Percentiles rank a stretch among this genome's conserved stretches.
These are phyloP conservation scores for Thielaviopsis musarum DNA, from an alignment of 2,329 filamentous ascomycete species.

Conservation along the genomic window DNA sequence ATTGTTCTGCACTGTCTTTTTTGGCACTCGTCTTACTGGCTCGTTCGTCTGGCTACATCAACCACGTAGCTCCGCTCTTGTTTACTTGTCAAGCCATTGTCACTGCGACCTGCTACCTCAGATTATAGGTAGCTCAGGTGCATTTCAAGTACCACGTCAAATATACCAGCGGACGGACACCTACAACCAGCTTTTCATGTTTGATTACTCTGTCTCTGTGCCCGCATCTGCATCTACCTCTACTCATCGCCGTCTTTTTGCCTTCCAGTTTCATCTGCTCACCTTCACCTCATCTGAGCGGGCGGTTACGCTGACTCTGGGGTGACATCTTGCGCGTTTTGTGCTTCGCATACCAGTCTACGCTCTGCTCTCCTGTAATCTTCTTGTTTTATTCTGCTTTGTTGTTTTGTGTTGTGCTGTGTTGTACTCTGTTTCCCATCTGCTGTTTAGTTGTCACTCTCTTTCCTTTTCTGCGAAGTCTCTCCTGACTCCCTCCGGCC, in stretches of 20 bases:
- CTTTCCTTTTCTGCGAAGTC: not conserved
- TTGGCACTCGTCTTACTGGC: not conserved
- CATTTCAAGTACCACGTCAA: not conserved
- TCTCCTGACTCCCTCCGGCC: not conserved
- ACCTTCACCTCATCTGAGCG: not conserved
- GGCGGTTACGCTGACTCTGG: not conserved
- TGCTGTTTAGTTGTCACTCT: not conserved
- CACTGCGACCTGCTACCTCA: not conserved
- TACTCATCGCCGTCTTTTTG: not conserved
- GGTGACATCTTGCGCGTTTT: not conserved
- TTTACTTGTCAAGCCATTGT: not conserved
- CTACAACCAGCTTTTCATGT: not conserved
- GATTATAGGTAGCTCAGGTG: not conserved
- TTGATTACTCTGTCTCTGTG: not conserved
- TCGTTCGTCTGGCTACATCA: not conserved
- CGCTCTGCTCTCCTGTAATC: not conserved
- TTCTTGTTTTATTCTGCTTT: not conserved
- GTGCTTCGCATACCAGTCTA: not conserved
- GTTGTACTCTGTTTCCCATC: not conserved
- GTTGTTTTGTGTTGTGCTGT: not conserved
- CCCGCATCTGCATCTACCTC: not conserved
- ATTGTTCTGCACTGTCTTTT: not conserved
- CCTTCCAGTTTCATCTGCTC: not conserved
- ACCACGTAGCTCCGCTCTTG: not conserved
- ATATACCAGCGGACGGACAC: not conserved